phyloP scores from a whole-genome alignment of 2,329 filamentous ascomycete genomes.

The Cordyceps javanica region DNA sequence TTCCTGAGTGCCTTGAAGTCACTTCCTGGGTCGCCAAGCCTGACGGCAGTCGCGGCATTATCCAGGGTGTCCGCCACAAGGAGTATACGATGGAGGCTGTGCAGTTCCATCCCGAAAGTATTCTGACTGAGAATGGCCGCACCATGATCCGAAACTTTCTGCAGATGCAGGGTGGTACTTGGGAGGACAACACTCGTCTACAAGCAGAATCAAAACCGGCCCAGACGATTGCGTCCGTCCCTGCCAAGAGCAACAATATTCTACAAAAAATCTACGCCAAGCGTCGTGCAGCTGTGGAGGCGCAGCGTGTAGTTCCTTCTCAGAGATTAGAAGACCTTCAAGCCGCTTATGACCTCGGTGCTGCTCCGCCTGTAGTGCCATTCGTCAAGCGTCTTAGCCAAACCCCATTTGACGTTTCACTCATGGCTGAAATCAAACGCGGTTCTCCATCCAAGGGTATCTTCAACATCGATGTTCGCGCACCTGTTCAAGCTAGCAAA shows the following conservation, averaged over 20 bases:
- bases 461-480: conserved; percentile 81
- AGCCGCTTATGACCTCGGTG: conserved; percentile 75
- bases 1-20: conserved; percentile 81
- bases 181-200: conserved; percentile 69
- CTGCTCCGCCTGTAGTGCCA: conserved; percentile 76
- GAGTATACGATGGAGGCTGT: conserved; percentile 88
- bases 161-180: conserved; percentile 80
- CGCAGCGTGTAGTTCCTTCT: conserved; percentile 80
- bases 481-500: conserved; percentile 80
- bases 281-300: conserved; percentile 66
- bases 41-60: conserved; percentile 75
- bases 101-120: conserved; percentile 97
- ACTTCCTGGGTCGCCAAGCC: conserved; percentile 80
- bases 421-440: conserved; percentile 97
- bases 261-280: conserved; percentile 85
- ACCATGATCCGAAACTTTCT: conserved; percentile 92
- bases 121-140: conserved; percentile 82
- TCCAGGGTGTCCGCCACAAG: conserved; percentile 96
- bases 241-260: conserved; percentile 69
- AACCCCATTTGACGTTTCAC: conserved; percentile 79
- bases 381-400: conserved; percentile 74
- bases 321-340: conserved; percentile 78
- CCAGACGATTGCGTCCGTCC: conserved; percentile 21
- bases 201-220: conserved; percentile 29
- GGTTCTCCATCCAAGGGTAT: conserved; percentile 94